Evolutionary conservation across 345 rosid species (phyloP).

Genomic region (Turnera subulata): DNA sequence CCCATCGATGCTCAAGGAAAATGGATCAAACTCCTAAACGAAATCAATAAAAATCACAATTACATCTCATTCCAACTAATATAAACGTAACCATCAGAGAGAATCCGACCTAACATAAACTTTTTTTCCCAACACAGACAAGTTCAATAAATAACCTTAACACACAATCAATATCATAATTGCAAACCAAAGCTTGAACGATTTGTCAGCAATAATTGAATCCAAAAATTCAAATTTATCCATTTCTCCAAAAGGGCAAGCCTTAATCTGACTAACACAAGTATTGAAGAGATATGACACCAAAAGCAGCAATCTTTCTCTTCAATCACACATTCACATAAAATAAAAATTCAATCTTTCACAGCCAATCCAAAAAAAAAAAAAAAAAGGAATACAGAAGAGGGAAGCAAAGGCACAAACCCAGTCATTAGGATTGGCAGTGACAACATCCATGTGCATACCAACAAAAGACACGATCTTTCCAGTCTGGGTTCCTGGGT

Average conservation of each 20-base stretch:
- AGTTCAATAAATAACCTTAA: no score
- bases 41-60: background rate
- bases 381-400: background rate
- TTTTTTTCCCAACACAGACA: background rate
- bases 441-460: slow-evolving; percentile 99
- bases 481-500: slow-evolving; percentile 85
- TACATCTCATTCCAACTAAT: background rate
- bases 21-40: slow-evolving; percentile 91
- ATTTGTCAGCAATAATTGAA: no score
- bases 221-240: no score
- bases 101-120: background rate
- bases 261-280: no score
- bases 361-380: background rate
- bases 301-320: no score
- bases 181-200: no score
- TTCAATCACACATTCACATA: no score
- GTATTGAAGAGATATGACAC: no score
- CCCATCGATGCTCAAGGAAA: slow-evolving; percentile 74
- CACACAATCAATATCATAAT: no score
- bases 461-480: slow-evolving; percentile 94
- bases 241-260: no score
- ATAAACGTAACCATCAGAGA: background rate
- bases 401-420: slow-evolving; percentile 33
- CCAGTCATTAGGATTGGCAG: slow-evolving; percentile 92
- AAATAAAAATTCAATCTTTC: no score